These are phyloP conservation scores for Aspergillus thermomutatus DNA, from an alignment of 2,329 filamentous ascomycete genomes.

Conservation along the genomic window DNA sequence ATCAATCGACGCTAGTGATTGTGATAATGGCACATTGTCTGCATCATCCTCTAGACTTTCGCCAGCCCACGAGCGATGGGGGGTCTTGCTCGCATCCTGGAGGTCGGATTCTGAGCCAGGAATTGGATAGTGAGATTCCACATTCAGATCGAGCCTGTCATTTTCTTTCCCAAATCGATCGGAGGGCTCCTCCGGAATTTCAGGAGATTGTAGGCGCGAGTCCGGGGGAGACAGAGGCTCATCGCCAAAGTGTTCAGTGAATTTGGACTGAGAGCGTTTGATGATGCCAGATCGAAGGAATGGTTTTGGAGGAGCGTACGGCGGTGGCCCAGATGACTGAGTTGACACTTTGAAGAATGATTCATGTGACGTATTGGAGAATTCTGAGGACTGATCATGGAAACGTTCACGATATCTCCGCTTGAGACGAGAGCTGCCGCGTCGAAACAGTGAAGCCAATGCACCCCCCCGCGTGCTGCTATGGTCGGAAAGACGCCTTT, in stretches of 20 bases:
- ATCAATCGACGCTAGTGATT: constrained; percentile 89
- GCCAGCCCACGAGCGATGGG: constrained; percentile 35
- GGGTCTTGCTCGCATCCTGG: constrained; percentile 26
- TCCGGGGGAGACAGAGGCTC: constrained; percentile 80
- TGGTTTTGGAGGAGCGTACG: constrained; percentile 36
- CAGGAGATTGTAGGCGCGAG: constrained; percentile 75
- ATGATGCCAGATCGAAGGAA: constrained; percentile 57
- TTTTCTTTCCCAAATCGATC: constrained; percentile 9
- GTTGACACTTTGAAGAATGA: constrained; percentile 65
- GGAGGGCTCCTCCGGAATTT: constrained; percentile 47
- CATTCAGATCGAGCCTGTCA: constrained; percentile 9
- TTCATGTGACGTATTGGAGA: constrained; percentile 86
- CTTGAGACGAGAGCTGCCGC: constrained; percentile 56
- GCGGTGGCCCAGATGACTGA: constrained; percentile 45
- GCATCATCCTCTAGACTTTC: constrained; percentile 50
- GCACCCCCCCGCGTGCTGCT: constrained; percentile 47
- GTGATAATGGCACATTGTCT: constrained; percentile 57
- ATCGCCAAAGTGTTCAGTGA: constrained; percentile 88
- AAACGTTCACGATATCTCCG: constrained; percentile 50
- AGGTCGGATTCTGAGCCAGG: constrained; percentile 26
- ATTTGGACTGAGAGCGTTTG: constrained; percentile 82
- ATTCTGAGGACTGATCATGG: constrained; percentile 65
- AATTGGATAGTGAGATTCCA: constrained; percentile 20
- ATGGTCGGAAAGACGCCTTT: constrained; percentile 55
- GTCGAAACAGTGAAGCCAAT: constrained; percentile 74